These are phyloP conservation scores for Saksenaea oblongispora DNA, from an alignment of 371 early-diverging fungal genomes.

Conservation along the genomic window DNA sequence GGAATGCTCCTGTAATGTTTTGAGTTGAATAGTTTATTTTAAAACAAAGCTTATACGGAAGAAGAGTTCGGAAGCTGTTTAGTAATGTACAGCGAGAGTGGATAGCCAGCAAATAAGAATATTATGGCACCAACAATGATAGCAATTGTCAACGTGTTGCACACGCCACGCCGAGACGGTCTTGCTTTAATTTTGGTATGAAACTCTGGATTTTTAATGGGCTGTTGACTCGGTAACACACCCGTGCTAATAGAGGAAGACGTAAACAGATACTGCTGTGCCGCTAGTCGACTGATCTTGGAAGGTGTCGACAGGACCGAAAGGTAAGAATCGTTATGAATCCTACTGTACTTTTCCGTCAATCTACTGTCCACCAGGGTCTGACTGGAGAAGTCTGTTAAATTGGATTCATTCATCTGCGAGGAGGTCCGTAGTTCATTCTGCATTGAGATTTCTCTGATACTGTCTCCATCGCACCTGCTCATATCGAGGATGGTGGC, in stretches of 20 bases:
- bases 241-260: slow-evolving; percentile 9
- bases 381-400: neutral
- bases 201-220: neutral
- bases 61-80: slow-evolving; percentile 9
- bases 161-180: slow-evolving; percentile 31
- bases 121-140: slow-evolving; percentile 24
- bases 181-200: slow-evolving; percentile 3
- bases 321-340: slow-evolving; percentile 15
- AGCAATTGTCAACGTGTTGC: slow-evolving; percentile 29
- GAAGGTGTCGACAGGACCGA: slow-evolving; percentile 26
- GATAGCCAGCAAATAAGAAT: slow-evolving; percentile 40
- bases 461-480: neutral
- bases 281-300: slow-evolving; percentile 19
- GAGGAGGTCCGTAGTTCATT: neutral
- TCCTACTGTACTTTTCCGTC: neutral
- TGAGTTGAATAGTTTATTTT: neutral
- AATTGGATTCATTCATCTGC: neutral
- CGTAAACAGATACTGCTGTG: slow-evolving; percentile 27
- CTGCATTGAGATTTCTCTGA: neutral
- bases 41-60: neutral
- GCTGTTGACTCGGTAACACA: neutral
- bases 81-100: slow-evolving; percentile 25
- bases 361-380: neutral
- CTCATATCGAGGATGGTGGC: neutral
- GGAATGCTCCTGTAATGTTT: neutral